Evolutionary conservation across 805 yeast species (phyloP), one percentile per base, ranked within the genome.

Genomic region (Suhomyces sp.): DNA sequence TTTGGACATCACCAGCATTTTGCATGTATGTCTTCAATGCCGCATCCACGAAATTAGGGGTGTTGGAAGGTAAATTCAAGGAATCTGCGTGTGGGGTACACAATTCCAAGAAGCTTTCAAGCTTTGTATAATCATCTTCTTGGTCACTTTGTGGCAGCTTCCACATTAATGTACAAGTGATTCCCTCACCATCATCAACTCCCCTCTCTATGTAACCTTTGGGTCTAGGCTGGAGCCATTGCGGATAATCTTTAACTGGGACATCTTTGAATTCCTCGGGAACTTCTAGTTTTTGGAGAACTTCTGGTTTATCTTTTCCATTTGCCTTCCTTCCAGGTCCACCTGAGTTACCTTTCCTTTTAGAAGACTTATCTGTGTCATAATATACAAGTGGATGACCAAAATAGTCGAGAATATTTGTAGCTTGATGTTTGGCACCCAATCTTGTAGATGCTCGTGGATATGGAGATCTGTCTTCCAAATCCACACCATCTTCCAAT

Each of bases 171-270:
- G 79, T 74, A 15, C 71, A 65, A 0, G 88, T 79, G n/a, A 65
- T 53, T 0, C 65, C 71, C 14, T 50, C 58, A 1, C 72, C 72
- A 14, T 73, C 78, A 48, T 81, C 84, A 3, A 76, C 79, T 2
- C 97, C 97, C 49, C 98, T 71, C 50, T 88, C 95, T 5, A 85
- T 63, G 55, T 86, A 88, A 0, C 95, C 95, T 33, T 70, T 68
- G 0, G 95, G 95, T 40, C 81, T 65, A 3, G 81, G 83, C 52
- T 83, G 90, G 19, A 86, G 60, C 95, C 95, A 87, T 0, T 71
- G 72, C 0, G 90, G 90, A 36, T 67, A 76, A 0, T 77, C 78
- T 31, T 61, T 63, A 0, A 71, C 68, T 13, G 63, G 56, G 0
- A 50, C 35, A 33, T 67, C 63, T 40, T 60, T 49, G 47, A 32